A percentile compares a stretch with the other conserved stretches of the same genome.
These are phyloP conservation scores for Remersonia thermophila DNA, from an alignment of 2,329 filamentous ascomycete genomes.

Conservation along the genomic window DNA sequence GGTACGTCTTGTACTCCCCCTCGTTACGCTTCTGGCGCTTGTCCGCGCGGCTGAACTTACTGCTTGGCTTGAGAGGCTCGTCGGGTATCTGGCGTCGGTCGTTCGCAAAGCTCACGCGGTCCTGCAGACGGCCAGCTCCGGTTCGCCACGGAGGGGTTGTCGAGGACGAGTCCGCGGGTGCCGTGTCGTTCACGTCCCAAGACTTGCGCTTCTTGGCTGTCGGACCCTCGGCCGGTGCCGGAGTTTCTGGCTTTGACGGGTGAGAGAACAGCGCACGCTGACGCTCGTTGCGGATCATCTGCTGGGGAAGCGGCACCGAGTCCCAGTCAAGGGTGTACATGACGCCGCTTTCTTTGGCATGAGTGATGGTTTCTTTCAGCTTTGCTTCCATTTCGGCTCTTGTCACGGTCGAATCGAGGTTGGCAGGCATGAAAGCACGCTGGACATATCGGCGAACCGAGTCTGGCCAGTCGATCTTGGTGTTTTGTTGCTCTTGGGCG, in stretches of 20 bases:
- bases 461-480: conserved; percentile 66
- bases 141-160: conserved; percentile 9
- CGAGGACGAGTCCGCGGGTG: not conserved
- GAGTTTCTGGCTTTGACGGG: conserved; percentile 4
- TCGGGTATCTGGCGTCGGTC: conserved; percentile 32
- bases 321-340: conserved; percentile 74
- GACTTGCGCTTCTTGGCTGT: conserved; percentile 73
- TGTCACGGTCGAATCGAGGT: conserved; percentile 50
- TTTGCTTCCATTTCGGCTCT: conserved; percentile 68
- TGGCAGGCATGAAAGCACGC: conserved; percentile 68
- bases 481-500: conserved; percentile 25
- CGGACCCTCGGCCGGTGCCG: conserved; percentile 8
- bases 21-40: conserved; percentile 84
- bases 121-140: conserved; percentile 43
- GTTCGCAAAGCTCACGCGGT: conserved; percentile 57
- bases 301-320: conserved; percentile 69
- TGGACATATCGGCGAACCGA: conserved; percentile 83
- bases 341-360: conserved; percentile 60
- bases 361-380: conserved; percentile 73
- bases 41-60: conserved; percentile 86
- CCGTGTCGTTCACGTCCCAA: conserved; percentile 41
- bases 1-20: conserved; percentile 45
- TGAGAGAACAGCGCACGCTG: conserved; percentile 16
- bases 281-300: conserved; percentile 64
- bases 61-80: conserved; percentile 39